Evolutionary conservation across 2,329 filamentous ascomycete genomes (phyloP), one percentile per base, ranked within the genome.

Genomic region (Leptodontidium sp.): DNA sequence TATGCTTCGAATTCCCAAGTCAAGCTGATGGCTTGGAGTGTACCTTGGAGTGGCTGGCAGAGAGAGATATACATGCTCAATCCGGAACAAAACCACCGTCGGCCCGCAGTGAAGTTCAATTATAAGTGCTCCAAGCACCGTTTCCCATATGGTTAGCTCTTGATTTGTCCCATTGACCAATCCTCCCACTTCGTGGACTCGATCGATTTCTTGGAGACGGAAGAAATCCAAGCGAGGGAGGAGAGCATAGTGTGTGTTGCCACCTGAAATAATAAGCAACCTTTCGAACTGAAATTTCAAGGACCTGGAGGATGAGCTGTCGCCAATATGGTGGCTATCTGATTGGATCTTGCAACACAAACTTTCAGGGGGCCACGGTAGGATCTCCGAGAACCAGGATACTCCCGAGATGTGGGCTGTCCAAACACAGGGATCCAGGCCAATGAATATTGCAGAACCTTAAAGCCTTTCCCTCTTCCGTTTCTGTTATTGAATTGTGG

Each of bases 401-500:
- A 32, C 29, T 35, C 52, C 24, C 14, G 4, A 15, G 29, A 24
- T 15, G 12, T 29, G 11, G 50, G 24, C 50, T 29, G 50, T 15
- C 14, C 52, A 55, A 26, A 35, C 14, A n/a, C 52, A 35, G n/a
- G 26, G 52, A n/a, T 55, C 14, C 15, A n/a, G 29, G 38, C 50
- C 14, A 24, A 58, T 49, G 8, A n/a, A 64, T 45, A 32, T 9
- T 59, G 29, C 38, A 35, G 38, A 11, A 21, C 9, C 11, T 11
- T 57, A 24, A 49, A 63, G 21, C n/a, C 50, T 64, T 38, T 38
- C 52, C 52, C 49, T 61, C 43, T 57, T 58, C 32, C 24, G 58
- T 50, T 61, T 47, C 58, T 59, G 35, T 59, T 55, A 58, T 32
- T 35, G 47, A 32, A 4, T 67, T 65, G 65, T 68, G 68, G 65